phyloP scores from a whole-genome alignment of 2,329 filamentous ascomycete species.

The Plenodomus biglobosus region DNA sequence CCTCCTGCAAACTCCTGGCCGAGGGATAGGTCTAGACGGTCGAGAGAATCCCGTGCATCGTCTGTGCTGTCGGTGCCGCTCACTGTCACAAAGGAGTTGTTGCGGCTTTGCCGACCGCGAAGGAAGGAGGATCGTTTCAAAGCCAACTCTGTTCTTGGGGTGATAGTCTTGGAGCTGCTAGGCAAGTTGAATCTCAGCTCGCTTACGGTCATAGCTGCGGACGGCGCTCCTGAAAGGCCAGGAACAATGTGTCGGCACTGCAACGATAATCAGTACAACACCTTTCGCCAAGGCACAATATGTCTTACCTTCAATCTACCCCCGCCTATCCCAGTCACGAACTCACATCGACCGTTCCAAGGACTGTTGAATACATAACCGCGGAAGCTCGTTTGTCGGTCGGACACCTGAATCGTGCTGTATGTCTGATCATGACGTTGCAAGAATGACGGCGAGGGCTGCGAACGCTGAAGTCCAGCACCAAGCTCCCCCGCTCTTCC shows the following conservation, averaged over 20 bases:
- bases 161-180: conserved; percentile 47
- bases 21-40: conserved; percentile 69
- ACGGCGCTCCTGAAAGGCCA: conserved; percentile 41
- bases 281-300: background rate
- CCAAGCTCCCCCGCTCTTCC: conserved; percentile 11
- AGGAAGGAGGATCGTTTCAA: conserved; percentile 43
- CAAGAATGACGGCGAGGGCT: conserved; percentile 19
- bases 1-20: conserved; percentile 84
- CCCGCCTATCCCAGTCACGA: conserved; percentile 75
- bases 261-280: background rate
- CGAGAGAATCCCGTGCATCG: conserved; percentile 38
- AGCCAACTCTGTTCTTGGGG: conserved; percentile 33
- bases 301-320: conserved; percentile 61
- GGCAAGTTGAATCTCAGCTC: conserved; percentile 91
- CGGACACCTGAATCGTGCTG: conserved; percentile 43
- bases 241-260: conserved; percentile 70
- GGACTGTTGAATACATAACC: conserved; percentile 78
- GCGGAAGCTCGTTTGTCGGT: conserved; percentile 56
- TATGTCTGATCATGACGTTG: conserved; percentile 32
- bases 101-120: conserved; percentile 31
- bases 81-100: conserved; percentile 33
- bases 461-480: conserved; percentile 16
- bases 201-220: conserved; percentile 61
- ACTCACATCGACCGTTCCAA: conserved; percentile 86
- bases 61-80: conserved; percentile 17